phyloP scores from a whole-genome alignment of 371 early-diverging fungal species.

The Capillidium rhysosporum region DNA sequence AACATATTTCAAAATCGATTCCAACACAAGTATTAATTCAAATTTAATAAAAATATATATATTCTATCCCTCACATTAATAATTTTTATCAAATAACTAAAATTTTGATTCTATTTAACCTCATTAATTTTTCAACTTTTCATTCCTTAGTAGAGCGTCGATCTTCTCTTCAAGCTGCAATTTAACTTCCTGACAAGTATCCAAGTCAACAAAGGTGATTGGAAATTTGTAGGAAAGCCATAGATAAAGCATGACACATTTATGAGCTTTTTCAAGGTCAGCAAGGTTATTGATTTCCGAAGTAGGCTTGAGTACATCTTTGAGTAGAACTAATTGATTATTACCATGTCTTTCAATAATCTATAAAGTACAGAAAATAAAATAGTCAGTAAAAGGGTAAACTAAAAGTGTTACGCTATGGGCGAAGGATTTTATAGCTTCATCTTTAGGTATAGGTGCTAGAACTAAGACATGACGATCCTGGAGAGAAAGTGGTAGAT shows the following conservation, averaged over 20 bases:
- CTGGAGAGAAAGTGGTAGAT: background rate
- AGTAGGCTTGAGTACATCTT: background rate
- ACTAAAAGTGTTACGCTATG: background rate
- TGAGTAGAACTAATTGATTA: background rate
- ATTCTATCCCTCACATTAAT: too few species aligned
- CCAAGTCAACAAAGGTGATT: background rate
- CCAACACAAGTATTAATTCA: too few species aligned
- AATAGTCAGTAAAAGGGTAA: background rate
- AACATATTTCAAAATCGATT: too few species aligned
- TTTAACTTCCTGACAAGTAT: background rate
- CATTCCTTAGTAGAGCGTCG: too few species aligned
- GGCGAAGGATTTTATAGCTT: background rate
- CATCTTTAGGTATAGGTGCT: background rate
- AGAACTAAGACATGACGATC: background rate
- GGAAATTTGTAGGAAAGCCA: background rate
- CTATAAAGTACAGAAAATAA: background rate
- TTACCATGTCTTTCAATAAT: background rate
- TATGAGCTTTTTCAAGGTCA: background rate
- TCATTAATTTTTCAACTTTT: too few species aligned
- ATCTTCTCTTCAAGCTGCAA: background rate
- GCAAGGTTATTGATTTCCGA: background rate
- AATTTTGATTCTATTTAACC: too few species aligned
- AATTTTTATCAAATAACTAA: too few species aligned
- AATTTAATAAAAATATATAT: too few species aligned
- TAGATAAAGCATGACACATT: slow-evolving; percentile 2